Conservation (phyloP, 1,139 yeast genomes). For the Zygosaccharomyces sapae region DNA sequence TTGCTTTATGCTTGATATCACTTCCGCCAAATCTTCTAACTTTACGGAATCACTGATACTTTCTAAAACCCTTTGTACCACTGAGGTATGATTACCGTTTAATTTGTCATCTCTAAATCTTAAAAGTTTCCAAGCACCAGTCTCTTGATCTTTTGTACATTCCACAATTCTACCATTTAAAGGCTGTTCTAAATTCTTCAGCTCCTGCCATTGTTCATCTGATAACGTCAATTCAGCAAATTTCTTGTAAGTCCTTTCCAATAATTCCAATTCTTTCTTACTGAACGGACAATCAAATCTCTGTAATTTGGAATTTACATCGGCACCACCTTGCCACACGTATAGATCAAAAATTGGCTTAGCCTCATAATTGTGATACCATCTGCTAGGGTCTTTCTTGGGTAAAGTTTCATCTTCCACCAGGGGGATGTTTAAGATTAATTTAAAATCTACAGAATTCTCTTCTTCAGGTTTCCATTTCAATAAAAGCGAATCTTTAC, state of each 20-base stretch:
- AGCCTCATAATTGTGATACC: slow-evolving; percentile 75
- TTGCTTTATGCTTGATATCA: slow-evolving; percentile 43
- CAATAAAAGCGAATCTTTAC: slow-evolving; percentile 72
- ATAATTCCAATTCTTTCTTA: slow-evolving; percentile 31
- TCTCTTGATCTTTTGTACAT: slow-evolving; percentile 52
- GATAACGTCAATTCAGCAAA: slow-evolving; percentile 60
- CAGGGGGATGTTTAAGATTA: slow-evolving; percentile 61
- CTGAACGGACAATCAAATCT: slow-evolving; percentile 34
- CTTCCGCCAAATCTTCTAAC: slow-evolving; percentile 63
- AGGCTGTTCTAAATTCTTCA: slow-evolving; percentile 71
- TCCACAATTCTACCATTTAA: slow-evolving; percentile 89
- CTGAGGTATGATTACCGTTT: slow-evolving; percentile 78
- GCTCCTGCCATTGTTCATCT: slow-evolving; percentile 76
- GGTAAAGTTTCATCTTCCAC: slow-evolving; percentile 68
- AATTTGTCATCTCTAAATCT: slow-evolving; percentile 90
- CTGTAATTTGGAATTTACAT: slow-evolving; percentile 32
- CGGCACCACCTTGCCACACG: slow-evolving; percentile 74
- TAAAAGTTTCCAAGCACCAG: slow-evolving; percentile 73
- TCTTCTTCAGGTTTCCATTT: slow-evolving; percentile 99
- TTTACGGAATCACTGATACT: slow-evolving; percentile 85
- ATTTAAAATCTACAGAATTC: slow-evolving; percentile 83
- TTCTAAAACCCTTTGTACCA: slow-evolving; percentile 74
- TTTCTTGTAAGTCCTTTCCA: slow-evolving; percentile 55
- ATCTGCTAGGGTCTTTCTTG: slow-evolving; percentile 66
- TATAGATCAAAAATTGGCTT: slow-evolving; percentile 64